phyloP scores from a whole-genome alignment of 1,284 basidiomycete genomes.

The Puccinia horiana region DNA sequence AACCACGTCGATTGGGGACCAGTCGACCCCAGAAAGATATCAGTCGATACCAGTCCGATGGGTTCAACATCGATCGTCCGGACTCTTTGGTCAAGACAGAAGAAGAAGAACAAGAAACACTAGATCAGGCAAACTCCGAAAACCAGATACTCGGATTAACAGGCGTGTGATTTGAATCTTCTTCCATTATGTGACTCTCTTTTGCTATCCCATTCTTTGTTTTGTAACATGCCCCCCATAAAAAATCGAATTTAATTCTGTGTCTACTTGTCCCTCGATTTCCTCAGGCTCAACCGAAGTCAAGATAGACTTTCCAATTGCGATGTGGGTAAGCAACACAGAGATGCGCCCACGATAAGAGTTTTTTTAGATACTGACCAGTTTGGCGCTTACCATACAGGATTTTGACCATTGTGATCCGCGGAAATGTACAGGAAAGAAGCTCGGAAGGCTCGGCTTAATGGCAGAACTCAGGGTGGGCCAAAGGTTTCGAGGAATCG shows the following conservation, averaged over 20 bases:
- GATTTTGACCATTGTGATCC: conserved; percentile 98
- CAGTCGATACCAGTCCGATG: conserved; percentile 33
- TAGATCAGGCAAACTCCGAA: background rate
- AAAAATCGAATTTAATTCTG: background rate
- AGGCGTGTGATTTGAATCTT: background rate
- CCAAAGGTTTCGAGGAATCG: conserved; percentile 82
- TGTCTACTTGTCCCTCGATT: background rate
- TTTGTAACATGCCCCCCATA: background rate
- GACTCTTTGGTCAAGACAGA: background rate
- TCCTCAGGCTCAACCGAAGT: background rate
- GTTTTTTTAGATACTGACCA: background rate
- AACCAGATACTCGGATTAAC: background rate
- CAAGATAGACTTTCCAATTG: conserved; percentile 15
- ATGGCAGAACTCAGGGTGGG: conserved; percentile 83
- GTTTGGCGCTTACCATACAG: conserved; percentile 59
- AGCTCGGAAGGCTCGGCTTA: conserved; percentile 79
- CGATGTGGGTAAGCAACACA: conserved; percentile 37
- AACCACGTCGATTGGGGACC: conserved; percentile 1
- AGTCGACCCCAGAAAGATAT: conserved; percentile 30
- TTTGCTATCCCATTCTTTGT: background rate
- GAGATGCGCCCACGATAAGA: no score
- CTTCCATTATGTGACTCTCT: background rate
- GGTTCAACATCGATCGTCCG: conserved; percentile 26
- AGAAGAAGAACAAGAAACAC: background rate
- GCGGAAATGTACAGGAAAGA: conserved; percentile 89